These are phyloP conservation scores for Gnaphalium uliginosum DNA, from an alignment of 129 eudicot genomes.

Conservation along the genomic window DNA sequence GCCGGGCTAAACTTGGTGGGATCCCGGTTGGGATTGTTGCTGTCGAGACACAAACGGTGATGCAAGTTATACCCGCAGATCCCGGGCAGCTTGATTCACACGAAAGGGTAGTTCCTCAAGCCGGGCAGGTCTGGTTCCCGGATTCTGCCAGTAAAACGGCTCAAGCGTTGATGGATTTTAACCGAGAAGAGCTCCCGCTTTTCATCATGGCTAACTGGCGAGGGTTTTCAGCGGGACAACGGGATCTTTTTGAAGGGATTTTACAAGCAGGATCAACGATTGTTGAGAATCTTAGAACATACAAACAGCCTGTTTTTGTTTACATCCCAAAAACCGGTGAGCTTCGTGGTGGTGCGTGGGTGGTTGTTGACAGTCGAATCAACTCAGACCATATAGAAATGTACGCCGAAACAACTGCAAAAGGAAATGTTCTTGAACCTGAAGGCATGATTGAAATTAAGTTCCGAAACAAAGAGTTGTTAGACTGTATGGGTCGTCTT, in stretches of 20 bases:
- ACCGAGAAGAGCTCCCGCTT: conserved; percentile 91
- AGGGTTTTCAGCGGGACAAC: conserved; percentile 96
- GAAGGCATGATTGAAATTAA: conserved; percentile 96
- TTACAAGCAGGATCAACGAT: conserved; percentile 97
- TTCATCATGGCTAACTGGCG: conserved; percentile 98
- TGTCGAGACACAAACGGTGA: conserved; percentile 94
- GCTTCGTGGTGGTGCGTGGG: conserved; percentile 99
- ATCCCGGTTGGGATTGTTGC: conserved; percentile 93
- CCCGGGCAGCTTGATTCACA: conserved; percentile 99
- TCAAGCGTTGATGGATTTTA: conserved; percentile 94
- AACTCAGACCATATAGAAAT: conserved; percentile 89
- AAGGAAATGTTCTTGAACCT: conserved; percentile 94
- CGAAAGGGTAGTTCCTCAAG: conserved; percentile 97
- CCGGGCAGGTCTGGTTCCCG: conserved; percentile 99
- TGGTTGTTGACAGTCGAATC: conserved; percentile 88
- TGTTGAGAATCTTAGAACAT: conserved; percentile 92
- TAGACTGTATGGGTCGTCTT: conserved; percentile 83
- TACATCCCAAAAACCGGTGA: conserved; percentile 93
- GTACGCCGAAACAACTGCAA: conserved; percentile 92
- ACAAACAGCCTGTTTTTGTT: conserved; percentile 84
- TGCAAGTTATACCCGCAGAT: conserved; percentile 97
- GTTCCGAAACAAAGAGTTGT: conserved; percentile 66
- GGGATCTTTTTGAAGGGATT: conserved; percentile 98
- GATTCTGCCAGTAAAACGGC: conserved; percentile 95
- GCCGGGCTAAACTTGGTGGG: conserved; percentile 97